phyloP scores from a whole-genome alignment of 805 yeast genomes.

The Candida boleticola region DNA sequence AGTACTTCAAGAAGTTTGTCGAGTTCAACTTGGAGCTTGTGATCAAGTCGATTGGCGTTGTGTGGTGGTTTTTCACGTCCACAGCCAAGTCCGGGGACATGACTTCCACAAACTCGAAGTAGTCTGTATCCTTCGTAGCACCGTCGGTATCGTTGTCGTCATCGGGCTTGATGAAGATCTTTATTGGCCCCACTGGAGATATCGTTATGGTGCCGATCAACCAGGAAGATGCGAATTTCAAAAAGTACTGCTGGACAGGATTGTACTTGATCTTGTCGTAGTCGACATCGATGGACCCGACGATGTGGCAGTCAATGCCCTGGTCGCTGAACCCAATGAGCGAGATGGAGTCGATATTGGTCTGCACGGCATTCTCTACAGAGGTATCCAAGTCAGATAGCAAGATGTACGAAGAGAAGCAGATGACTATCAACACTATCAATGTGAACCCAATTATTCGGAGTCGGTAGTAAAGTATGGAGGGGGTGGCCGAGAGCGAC shows the following conservation, averaged over 20 bases:
- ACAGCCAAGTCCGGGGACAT: conserved; percentile 24
- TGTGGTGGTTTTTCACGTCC: conserved; percentile 16
- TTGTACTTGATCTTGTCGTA: conserved; percentile 20
- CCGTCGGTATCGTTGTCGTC: conserved; percentile 3
- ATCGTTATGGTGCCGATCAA: conserved; percentile 23
- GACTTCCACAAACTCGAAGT: conserved; percentile 22
- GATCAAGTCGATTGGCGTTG: conserved; percentile 23
- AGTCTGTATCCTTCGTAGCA: conserved; percentile 4
- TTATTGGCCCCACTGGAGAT: conserved; percentile 17
- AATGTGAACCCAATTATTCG: conserved; percentile 1
- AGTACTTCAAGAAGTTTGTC: conserved; percentile 15
- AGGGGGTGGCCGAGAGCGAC: background rate
- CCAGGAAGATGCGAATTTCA: conserved; percentile 4
- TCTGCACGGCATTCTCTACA: conserved; percentile 8
- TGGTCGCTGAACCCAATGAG: conserved; percentile 14
- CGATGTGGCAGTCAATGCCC: conserved; percentile 29
- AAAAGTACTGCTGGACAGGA: background rate
- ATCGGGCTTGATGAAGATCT: conserved; percentile 16
- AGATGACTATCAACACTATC: conserved; percentile 9
- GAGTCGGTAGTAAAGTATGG: conserved; percentile 3
- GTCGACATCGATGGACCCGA: conserved; percentile 23
- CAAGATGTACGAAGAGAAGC: conserved; percentile 11
- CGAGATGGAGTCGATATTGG: conserved; percentile 1
- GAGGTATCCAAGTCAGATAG: conserved; percentile 3
- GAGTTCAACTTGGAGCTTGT: conserved; percentile 18